phyloP scores from a whole-genome alignment of 2,329 filamentous ascomycete genomes.

The Myriangium duriaei region DNA sequence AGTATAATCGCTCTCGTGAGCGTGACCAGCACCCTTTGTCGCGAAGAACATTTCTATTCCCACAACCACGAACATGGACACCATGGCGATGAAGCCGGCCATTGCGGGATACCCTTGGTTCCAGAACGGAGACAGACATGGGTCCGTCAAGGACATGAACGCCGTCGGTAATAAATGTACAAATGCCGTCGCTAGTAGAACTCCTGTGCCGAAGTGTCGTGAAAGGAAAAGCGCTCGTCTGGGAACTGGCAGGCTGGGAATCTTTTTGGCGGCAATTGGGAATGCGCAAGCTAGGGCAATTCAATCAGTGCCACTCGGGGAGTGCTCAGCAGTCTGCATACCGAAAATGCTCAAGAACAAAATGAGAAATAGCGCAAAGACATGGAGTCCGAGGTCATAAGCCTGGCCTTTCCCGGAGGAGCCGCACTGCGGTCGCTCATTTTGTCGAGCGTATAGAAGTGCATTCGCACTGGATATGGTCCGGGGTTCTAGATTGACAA shows the following conservation, averaged over 20 bases:
- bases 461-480: not conserved
- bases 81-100: slow-evolving; percentile 70
- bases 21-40: slow-evolving; percentile 49
- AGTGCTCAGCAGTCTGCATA: slow-evolving; percentile 17
- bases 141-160: slow-evolving; percentile 47
- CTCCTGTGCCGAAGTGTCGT: slow-evolving; percentile 46
- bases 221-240: slow-evolving; percentile 47
- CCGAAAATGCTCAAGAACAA: slow-evolving; percentile 42
- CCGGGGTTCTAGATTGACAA: slow-evolving; percentile 5
- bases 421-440: slow-evolving; percentile 39
- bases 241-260: slow-evolving; percentile 47
- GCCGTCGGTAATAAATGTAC: slow-evolving; percentile 51
- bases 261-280: slow-evolving; percentile 46
- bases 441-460: slow-evolving; percentile 12
- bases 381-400: slow-evolving; percentile 46
- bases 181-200: slow-evolving; percentile 45
- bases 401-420: slow-evolving; percentile 32
- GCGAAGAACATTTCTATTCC: slow-evolving; percentile 83
- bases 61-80: slow-evolving; percentile 69
- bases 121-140: slow-evolving; percentile 65
- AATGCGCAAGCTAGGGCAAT: slow-evolving; percentile 43
- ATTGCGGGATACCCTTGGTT: slow-evolving; percentile 67
- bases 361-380: slow-evolving; percentile 46
- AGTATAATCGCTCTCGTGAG: slow-evolving; percentile 43
- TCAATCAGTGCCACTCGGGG: slow-evolving; percentile 1